A percentile compares a stretch with the other conserved stretches of the same genome.
Evolutionary conservation across 495 filamentous ascomycete species (phyloP).

Genomic region (Hapsidospora chrysogenum): DNA sequence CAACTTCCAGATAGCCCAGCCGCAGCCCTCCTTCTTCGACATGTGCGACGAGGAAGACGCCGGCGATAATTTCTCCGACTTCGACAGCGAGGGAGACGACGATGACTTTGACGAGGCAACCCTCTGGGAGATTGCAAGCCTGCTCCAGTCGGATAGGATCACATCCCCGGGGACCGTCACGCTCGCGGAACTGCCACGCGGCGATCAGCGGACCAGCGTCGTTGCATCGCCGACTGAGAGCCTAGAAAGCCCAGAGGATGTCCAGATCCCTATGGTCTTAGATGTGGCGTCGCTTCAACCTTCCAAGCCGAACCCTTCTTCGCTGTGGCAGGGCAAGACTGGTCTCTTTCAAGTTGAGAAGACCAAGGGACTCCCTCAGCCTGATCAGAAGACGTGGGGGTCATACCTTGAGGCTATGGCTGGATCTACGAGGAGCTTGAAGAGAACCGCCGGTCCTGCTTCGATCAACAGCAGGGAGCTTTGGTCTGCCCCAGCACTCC

Average conservation of each 20-base stretch:
- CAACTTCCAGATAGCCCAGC: slow-evolving; percentile 2
- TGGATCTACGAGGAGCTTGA: too few species aligned
- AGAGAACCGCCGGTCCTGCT: too few species aligned
- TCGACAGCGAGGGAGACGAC: slow-evolving; percentile 23
- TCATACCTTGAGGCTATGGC: slow-evolving; percentile 5
- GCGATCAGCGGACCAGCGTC: too few species aligned
- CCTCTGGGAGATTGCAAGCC: slow-evolving; percentile 39
- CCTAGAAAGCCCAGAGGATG: too few species aligned
- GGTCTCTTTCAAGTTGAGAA: neutral
- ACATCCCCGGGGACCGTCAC: too few species aligned
- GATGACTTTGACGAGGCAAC: slow-evolving; percentile 37
- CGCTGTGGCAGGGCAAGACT: neutral
- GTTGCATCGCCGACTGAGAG: too few species aligned
- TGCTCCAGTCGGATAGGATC: too few species aligned
- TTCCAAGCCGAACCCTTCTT: too few species aligned
- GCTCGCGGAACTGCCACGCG: too few species aligned
- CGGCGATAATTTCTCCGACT: slow-evolving; percentile 18
- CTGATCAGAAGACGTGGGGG: slow-evolving; percentile 10
- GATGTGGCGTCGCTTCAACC: too few species aligned
- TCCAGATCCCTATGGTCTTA: too few species aligned
- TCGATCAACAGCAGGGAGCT: neutral
- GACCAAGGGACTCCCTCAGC: slow-evolving; percentile 11
- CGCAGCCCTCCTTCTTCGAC: slow-evolving; percentile 10
- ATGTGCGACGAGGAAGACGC: slow-evolving; percentile 27
- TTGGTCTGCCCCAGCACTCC: neutral